Evolutionary conservation across 345 rosid genomes (phyloP), one percentile per base, ranked within the genome.

Genomic region (Salix viminalis): DNA sequence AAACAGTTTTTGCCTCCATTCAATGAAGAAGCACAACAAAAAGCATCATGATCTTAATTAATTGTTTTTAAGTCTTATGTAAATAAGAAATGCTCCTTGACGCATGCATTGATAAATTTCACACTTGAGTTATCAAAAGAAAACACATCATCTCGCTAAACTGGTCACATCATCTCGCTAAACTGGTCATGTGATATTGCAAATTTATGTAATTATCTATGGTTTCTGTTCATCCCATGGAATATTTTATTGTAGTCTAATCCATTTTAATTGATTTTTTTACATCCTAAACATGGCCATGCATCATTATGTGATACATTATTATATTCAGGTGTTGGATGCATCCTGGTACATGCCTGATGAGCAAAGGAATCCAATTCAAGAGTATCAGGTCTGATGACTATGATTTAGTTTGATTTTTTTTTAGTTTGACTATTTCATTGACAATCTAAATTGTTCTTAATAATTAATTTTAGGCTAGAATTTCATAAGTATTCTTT

Each of bases 331-430:
- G 99, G 91, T 94, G 70, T 71, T 96, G 86, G 99, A 96, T 85
- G 94, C 98, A 54, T 94, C 99, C 4, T 96, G 98, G 99, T 94
- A 94, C 86, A 92, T 96, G 98, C 99, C 98, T 28, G 93, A 90
- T 78, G 98, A 96, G 85, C 93, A 94, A 79, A 89, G 97, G 85
- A 96, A 94, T 84, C 97, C 99, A 4, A 88, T 92, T 84, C 97
- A 94, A 84, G 99, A 96, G 79, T 96, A 94, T 86, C 97, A 94
- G 98, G 98, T 96, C 28, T 58, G 74, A 67, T 69, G 67, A 67
- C 60, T 71, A 28, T 61, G 24, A 39, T 37, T 39, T 8, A 18
- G 13, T 48, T 61, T 28, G 46, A 23, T 37, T 54, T 26, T 32
- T 13, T 13, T 67, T 61, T 76, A 52, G 44, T 41, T 36, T 54